phyloP scores from a whole-genome alignment of 352 stramenopile genomes.

The Vaucheria bursata region DNA sequence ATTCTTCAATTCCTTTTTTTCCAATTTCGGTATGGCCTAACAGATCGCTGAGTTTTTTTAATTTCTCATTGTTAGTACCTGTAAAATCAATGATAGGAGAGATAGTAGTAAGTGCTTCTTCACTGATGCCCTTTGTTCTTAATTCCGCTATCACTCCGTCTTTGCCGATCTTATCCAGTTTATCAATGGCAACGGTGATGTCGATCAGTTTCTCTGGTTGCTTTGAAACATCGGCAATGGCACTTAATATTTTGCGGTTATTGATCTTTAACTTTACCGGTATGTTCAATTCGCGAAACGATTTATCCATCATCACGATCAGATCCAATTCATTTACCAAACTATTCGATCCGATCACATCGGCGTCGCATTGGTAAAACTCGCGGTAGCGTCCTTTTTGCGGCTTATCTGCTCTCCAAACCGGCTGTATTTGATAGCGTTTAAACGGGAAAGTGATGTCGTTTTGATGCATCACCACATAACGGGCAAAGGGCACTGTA shows the following conservation, averaged over 20 bases:
- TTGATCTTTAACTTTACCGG: background rate
- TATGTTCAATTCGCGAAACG: background rate
- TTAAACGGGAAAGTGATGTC: conserved; percentile 83
- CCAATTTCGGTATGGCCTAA: background rate
- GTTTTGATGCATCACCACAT: conserved; percentile 87
- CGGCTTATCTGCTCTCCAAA: conserved; percentile 49
- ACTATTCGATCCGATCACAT: conserved; percentile 68
- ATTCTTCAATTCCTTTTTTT: background rate
- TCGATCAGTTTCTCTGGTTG: background rate
- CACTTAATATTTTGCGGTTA: background rate
- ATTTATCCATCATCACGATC: background rate
- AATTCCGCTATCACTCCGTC: background rate
- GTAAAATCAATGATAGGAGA: background rate
- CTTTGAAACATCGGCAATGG: background rate
- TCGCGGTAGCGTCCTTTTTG: conserved; percentile 87
- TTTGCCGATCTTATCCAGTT: background rate
- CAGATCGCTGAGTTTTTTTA: background rate
- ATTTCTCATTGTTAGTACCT: too few species aligned
- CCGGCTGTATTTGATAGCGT: conserved; percentile 91
- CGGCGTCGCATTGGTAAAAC: conserved; percentile 99
- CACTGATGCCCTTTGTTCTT: background rate
- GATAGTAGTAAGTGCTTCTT: background rate
- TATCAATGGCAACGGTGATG: background rate
- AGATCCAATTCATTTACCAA: background rate
- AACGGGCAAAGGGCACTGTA: conserved; percentile 95